A percentile compares a stretch with the other conserved stretches of the same genome.
Conservation (phyloP, 495 filamentous ascomycete genomes). For the Pseudotulostoma volvatum region DNA sequence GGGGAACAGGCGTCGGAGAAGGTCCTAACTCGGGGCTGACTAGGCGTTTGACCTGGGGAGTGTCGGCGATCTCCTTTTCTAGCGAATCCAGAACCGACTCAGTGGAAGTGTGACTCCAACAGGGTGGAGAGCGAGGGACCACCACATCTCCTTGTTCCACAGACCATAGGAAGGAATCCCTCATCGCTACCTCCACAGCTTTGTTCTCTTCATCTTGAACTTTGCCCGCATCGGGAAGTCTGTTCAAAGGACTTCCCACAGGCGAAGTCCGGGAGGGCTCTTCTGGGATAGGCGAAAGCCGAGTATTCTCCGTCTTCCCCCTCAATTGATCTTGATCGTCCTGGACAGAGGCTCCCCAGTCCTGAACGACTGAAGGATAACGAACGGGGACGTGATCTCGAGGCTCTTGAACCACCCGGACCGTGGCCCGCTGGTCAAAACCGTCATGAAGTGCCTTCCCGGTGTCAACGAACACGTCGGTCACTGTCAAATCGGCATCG, state of each 20-base stretch:
- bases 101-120: background rate
- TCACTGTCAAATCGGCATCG: slow-evolving; percentile 19
- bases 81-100: too few species aligned
- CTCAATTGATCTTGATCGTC: slow-evolving; percentile 6
- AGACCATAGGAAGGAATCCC: slow-evolving; percentile 9
- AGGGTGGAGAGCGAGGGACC: slow-evolving; percentile 4
- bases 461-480: slow-evolving; percentile 23
- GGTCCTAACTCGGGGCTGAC: slow-evolving; percentile 17
- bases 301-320: slow-evolving; percentile 5
- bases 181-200: too few species aligned
- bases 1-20: slow-evolving; percentile 7
- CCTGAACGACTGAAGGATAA: slow-evolving; percentile 20
- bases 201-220: background rate
- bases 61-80: slow-evolving; percentile 1
- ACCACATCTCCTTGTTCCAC: slow-evolving; percentile 11
- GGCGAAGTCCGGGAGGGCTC: background rate
- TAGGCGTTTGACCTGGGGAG: slow-evolving; percentile 4
- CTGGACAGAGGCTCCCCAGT: slow-evolving; percentile 16
- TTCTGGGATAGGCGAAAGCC: background rate
- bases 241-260: background rate
- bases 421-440: slow-evolving; percentile 20
- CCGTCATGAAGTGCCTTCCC: slow-evolving; percentile 19
- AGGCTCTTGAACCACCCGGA: slow-evolving; percentile 20
- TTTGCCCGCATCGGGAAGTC: background rate
- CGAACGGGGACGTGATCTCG: slow-evolving; percentile 10